These are phyloP conservation scores for Coemansia sp. DNA, from an alignment of 192 early-diverging fungal species.

Conservation along the genomic window DNA sequence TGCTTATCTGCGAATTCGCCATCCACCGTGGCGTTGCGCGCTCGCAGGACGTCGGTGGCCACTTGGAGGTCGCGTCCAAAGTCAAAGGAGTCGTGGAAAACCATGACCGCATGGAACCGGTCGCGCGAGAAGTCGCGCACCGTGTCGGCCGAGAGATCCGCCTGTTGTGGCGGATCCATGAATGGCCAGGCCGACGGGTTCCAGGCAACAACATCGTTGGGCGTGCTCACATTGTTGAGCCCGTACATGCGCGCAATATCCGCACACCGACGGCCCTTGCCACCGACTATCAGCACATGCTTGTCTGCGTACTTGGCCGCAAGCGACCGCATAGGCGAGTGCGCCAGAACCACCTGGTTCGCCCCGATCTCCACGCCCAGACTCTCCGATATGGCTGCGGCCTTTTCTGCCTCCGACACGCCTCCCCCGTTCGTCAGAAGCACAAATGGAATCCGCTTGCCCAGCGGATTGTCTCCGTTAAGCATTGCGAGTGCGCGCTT, in stretches of 20 bases:
- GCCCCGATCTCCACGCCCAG: slow-evolving; percentile 62
- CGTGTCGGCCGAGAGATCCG: slow-evolving; percentile 4
- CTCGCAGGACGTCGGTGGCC: slow-evolving; percentile 68
- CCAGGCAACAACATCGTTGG: slow-evolving; percentile 69
- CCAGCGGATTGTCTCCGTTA: slow-evolving; percentile 56
- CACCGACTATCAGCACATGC: slow-evolving; percentile 77
- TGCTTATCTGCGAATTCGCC: slow-evolving; percentile 56
- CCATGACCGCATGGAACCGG: slow-evolving; percentile 70
- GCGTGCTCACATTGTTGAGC: slow-evolving; percentile 65
- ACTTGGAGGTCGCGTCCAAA: slow-evolving; percentile 89
- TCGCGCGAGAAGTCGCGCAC: slow-evolving; percentile 40
- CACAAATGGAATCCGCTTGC: slow-evolving; percentile 67
- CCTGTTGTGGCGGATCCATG: slow-evolving; percentile 15
- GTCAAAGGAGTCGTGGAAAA: slow-evolving; percentile 85
- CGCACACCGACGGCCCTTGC: slow-evolving; percentile 57
- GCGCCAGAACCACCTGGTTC: slow-evolving; percentile 75
- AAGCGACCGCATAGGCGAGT: slow-evolving; percentile 81
- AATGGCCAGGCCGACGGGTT: slow-evolving; percentile 71
- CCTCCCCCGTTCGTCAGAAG: slow-evolving; percentile 91
- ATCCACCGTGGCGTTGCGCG: slow-evolving; percentile 61
- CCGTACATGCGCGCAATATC: slow-evolving; percentile 69
- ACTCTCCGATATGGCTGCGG: slow-evolving; percentile 61
- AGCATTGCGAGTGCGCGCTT: slow-evolving; percentile 67
- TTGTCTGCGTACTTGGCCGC: slow-evolving; percentile 60
- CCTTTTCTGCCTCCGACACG: slow-evolving; percentile 71